These are phyloP conservation scores for Sarocladium brachiariae DNA, from an alignment of 2,329 filamentous ascomycete genomes.

Conservation along the genomic window DNA sequence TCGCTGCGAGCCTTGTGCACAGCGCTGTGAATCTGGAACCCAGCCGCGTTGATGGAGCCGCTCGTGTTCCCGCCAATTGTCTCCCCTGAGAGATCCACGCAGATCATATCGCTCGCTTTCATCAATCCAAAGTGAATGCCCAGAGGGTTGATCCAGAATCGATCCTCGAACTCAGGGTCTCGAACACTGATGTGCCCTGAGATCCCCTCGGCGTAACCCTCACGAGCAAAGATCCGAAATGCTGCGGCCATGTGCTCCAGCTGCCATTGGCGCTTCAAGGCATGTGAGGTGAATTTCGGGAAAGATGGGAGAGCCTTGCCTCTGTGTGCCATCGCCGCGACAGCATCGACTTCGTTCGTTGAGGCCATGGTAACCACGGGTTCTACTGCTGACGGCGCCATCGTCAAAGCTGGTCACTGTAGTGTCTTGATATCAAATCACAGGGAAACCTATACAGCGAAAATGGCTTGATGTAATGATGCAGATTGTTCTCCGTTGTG, in stretches of 20 bases:
- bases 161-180: slow-evolving; percentile 50
- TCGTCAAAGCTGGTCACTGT: not conserved
- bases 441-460: not conserved
- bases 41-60: slow-evolving; percentile 49
- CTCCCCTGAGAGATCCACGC: slow-evolving; percentile 51
- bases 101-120: slow-evolving; percentile 55
- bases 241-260: slow-evolving; percentile 37
- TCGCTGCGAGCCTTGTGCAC: slow-evolving; percentile 54
- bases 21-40: slow-evolving; percentile 56
- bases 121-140: slow-evolving; percentile 55
- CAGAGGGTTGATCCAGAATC: slow-evolving; percentile 62
- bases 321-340: slow-evolving; percentile 16
- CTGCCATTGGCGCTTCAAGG: slow-evolving; percentile 26
- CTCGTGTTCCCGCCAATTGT: slow-evolving; percentile 55
- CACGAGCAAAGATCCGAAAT: slow-evolving; percentile 40
- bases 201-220: slow-evolving; percentile 53
- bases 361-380: not conserved
- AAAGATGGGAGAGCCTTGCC: slow-evolving; percentile 39
- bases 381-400: not conserved
- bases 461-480: no score
- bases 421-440: not conserved
- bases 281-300: slow-evolving; percentile 46
- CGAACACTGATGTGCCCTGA: slow-evolving; percentile 57
- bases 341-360: not conserved
- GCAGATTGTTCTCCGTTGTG: no score